phyloP scores from a whole-genome alignment of 352 stramenopile species.

The Pythium biforme region DNA sequence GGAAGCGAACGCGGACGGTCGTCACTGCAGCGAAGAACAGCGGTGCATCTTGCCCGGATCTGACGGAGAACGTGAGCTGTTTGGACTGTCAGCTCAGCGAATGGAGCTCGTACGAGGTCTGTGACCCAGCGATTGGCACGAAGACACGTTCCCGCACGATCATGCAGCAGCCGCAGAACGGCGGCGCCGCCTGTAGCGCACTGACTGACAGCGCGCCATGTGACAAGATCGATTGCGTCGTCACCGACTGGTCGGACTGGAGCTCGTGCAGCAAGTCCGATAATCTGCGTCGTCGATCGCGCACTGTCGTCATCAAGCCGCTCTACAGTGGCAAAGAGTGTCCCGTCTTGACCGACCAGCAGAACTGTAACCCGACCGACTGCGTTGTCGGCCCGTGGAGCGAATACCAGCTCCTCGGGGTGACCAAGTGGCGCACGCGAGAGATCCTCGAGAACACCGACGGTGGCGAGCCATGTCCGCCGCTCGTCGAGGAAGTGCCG shows the following conservation, averaged over 20 bases:
- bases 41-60: background rate
- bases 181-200: slow-evolving; percentile 42
- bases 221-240: slow-evolving; percentile 46
- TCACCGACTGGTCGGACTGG: slow-evolving; percentile 53
- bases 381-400: slow-evolving; percentile 58
- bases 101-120: slow-evolving; percentile 20
- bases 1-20: slow-evolving; percentile 27
- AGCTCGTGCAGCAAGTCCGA: slow-evolving; percentile 33
- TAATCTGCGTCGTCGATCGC: slow-evolving; percentile 41
- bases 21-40: slow-evolving; percentile 26
- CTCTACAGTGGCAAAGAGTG: slow-evolving; percentile 50
- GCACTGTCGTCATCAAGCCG: slow-evolving; percentile 38
- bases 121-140: slow-evolving; percentile 13
- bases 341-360: slow-evolving; percentile 36
- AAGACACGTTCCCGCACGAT: slow-evolving; percentile 50
- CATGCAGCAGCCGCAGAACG: slow-evolving; percentile 42
- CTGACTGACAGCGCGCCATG: slow-evolving; percentile 42
- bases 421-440: slow-evolving; percentile 44
- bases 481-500: slow-evolving; percentile 41
- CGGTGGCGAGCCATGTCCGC: slow-evolving; percentile 41
- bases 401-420: slow-evolving; percentile 36
- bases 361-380: slow-evolving; percentile 68
- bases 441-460: slow-evolving; percentile 36
- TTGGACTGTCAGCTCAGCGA: slow-evolving; percentile 29
- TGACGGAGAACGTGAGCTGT: slow-evolving; percentile 18